phyloP scores from a whole-genome alignment of 2,329 filamentous ascomycete genomes.

The Trichoderma atrobrunneum region DNA sequence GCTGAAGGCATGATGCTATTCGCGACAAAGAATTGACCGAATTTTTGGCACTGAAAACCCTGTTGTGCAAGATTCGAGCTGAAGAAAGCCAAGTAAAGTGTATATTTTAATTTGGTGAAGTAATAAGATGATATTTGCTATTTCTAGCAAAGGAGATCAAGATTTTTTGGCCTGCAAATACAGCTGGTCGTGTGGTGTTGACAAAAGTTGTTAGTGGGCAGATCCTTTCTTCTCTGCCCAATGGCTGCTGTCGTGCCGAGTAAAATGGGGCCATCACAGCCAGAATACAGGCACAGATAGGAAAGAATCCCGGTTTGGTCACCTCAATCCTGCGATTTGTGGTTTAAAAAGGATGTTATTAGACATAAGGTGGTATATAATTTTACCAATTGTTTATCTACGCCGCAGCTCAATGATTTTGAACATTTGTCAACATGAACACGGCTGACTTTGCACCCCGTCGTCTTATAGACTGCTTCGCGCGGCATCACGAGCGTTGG shows the following conservation, averaged over 20 bases:
- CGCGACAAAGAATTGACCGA: not conserved
- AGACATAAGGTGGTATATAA: not conserved
- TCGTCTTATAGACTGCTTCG: not conserved
- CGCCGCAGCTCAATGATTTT: not conserved
- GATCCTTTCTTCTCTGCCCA: not conserved
- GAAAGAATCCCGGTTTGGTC: not conserved
- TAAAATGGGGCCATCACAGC: conserved; percentile 3
- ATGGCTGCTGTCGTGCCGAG: not conserved
- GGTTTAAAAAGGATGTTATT: not conserved
- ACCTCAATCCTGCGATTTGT: not conserved
- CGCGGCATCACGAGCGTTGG: not conserved
- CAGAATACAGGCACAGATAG: not conserved
- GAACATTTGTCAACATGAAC: not conserved
- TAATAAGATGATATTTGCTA: not conserved
- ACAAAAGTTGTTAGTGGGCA: not conserved
- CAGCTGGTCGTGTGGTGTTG: not conserved
- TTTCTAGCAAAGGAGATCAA: not conserved
- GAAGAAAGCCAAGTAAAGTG: not conserved
- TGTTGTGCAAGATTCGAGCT: not conserved
- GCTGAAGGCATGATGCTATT: conserved; percentile 16
- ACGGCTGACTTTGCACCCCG: no score
- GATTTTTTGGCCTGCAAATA: not conserved
- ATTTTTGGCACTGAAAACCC: not conserved
- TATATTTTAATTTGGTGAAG: not conserved
- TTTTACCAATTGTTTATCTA: not conserved